phyloP scores from a whole-genome alignment of 2,329 filamentous ascomycete species.

The Beauveria sp. region DNA sequence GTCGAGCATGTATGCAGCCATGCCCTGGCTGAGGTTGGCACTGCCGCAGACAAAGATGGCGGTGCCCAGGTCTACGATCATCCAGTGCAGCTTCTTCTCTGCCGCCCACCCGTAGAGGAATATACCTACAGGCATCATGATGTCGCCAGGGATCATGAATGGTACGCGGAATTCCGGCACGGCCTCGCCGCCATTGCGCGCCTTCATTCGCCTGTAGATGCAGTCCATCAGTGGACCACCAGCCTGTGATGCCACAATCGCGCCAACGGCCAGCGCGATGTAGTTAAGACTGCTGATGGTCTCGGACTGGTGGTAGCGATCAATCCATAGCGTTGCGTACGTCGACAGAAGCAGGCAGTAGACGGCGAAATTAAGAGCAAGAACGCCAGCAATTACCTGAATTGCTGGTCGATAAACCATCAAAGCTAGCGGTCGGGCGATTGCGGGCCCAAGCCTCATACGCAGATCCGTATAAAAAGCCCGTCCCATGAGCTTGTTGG shows the following conservation, averaged over 20 bases:
- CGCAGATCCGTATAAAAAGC: not conserved
- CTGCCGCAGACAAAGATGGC: slow-evolving; percentile 43
- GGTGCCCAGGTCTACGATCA: slow-evolving; percentile 50
- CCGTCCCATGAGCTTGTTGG: not conserved
- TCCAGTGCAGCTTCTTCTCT: slow-evolving; percentile 43
- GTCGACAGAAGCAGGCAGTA: slow-evolving; percentile 45
- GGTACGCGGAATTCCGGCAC: slow-evolving; percentile 41
- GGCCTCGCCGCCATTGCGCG: not conserved
- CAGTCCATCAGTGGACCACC: slow-evolving; percentile 30
- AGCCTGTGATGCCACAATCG: slow-evolving; percentile 26
- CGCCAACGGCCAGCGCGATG: slow-evolving; percentile 39
- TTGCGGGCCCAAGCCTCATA: not conserved
- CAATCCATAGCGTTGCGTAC: slow-evolving; percentile 39
- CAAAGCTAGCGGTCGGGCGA: slow-evolving; percentile 23
- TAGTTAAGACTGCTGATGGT: slow-evolving; percentile 41
- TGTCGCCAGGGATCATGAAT: slow-evolving; percentile 43
- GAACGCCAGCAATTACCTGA: slow-evolving; percentile 34
- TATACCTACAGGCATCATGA: slow-evolving; percentile 30
- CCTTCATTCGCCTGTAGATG: slow-evolving; percentile 23
- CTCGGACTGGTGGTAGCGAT: slow-evolving; percentile 37
- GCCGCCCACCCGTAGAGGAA: slow-evolving; percentile 38
- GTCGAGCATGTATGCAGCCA: slow-evolving; percentile 38
- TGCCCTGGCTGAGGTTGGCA: slow-evolving; percentile 43
- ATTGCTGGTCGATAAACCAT: slow-evolving; percentile 37
- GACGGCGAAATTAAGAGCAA: slow-evolving; percentile 41